These are phyloP conservation scores for Gonium pectorale DNA, from an alignment of 139 green algal genomes.

Conservation along the genomic window DNA sequence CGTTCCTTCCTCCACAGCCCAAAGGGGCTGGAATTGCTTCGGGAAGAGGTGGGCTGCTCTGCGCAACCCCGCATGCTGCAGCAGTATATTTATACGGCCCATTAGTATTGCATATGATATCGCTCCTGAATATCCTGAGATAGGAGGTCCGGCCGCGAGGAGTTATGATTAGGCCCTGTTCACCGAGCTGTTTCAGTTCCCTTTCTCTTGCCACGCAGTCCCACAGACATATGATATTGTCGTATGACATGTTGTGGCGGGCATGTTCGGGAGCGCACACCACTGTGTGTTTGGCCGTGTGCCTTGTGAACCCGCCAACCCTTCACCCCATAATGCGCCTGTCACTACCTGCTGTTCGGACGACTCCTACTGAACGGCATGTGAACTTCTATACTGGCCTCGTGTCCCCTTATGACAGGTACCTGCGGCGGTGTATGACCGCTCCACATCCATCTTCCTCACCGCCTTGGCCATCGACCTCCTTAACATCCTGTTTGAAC, in stretches of 20 bases:
- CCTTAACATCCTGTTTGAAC: constrained; percentile 60
- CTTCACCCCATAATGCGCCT: not conserved
- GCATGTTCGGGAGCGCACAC: not conserved
- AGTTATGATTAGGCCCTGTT: not conserved
- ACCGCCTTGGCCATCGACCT: constrained; percentile 54
- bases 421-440: constrained; percentile 48
- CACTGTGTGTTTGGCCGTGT: not conserved
- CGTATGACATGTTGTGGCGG: too few species aligned
- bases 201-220: not conserved
- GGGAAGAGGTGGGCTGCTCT: constrained; percentile 11
- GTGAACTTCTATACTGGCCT: not conserved
- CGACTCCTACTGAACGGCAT: not conserved
- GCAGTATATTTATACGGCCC: not conserved
- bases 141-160: too few species aligned
- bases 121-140: not conserved
- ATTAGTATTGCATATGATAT: not conserved
- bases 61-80: too few species aligned
- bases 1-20: constrained; percentile 44
- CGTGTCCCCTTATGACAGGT: constrained; percentile 47
- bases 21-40: not conserved
- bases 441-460: constrained; percentile 58
- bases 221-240: not conserved
- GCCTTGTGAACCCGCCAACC: not conserved
- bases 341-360: not conserved
- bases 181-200: not conserved